A percentile compares a stretch with the other conserved stretches of the same genome.
phyloP scores from a whole-genome alignment of 108 stramenopile species.

The Epipyxis sp. region DNA sequence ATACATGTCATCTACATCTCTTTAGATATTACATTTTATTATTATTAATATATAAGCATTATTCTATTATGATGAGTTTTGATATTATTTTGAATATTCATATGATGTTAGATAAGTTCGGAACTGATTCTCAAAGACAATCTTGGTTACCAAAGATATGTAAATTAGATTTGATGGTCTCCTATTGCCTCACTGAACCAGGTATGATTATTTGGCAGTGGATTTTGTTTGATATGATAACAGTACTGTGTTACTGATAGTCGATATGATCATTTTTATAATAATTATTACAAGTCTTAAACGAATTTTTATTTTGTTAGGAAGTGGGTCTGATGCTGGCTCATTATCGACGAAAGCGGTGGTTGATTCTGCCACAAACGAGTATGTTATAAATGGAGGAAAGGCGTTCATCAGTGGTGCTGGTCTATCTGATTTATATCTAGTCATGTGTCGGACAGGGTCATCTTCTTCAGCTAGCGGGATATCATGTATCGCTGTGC shows the following conservation, averaged over 20 bases:
- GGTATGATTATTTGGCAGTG: too few species aligned
- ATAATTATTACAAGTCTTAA: neutral
- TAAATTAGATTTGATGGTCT: conserved; percentile 44
- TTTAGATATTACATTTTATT: neutral
- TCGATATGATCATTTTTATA: neutral
- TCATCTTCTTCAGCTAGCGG: conserved; percentile 38
- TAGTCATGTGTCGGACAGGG: conserved; percentile 53
- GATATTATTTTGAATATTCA: conserved; percentile 25
- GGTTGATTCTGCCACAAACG: conserved; percentile 45
- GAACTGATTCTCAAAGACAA: conserved; percentile 34
- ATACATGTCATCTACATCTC: neutral
- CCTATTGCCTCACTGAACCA: conserved; percentile 50
- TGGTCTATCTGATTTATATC: conserved; percentile 44
- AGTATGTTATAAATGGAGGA: conserved; percentile 59
- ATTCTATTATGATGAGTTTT: neutral
- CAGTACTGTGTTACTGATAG: too few species aligned
- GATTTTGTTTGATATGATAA: too few species aligned
- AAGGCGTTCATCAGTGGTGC: conserved; percentile 57
- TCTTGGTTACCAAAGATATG: conserved; percentile 37
- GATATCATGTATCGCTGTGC: conserved; percentile 44
- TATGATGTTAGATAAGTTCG: conserved; percentile 51
- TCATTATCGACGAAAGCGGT: conserved; percentile 41
- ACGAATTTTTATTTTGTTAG: neutral
- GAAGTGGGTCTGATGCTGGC: conserved; percentile 42
- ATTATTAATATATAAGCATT: neutral